These are phyloP conservation scores for Pseudogymnoascus sp. DNA, from an alignment of 2,329 filamentous ascomycete species.

Conservation along the genomic window DNA sequence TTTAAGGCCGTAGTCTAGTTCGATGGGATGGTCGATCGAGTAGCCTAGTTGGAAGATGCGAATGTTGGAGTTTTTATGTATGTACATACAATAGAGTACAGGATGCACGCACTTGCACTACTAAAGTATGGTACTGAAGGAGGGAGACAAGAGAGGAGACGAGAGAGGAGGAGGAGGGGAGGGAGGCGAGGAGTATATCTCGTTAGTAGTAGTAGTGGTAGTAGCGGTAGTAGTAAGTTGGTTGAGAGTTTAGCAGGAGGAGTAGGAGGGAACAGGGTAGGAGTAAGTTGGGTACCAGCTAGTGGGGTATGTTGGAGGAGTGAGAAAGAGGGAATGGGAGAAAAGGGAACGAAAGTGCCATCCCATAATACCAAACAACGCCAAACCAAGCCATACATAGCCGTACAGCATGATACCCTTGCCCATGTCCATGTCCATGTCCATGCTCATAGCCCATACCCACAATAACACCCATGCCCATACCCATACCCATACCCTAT, in stretches of 20 bases:
- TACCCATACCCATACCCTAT: neutral
- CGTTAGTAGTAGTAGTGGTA: neutral
- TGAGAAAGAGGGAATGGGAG: neutral
- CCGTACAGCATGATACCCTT: neutral
- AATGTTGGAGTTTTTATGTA: neutral
- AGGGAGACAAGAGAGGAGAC: neutral
- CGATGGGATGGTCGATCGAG: neutral
- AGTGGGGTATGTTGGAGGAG: neutral
- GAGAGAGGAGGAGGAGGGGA: neutral
- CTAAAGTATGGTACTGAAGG: neutral
- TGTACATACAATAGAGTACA: neutral
- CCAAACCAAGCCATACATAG: neutral
- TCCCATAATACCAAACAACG: neutral
- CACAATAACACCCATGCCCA: no score
- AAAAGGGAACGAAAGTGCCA: neutral
- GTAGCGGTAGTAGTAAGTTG: neutral
- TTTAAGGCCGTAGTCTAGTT: neutral
- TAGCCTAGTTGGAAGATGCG: neutral
- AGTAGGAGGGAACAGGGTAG: neutral
- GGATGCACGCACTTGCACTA: neutral
- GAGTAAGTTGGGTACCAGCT: neutral
- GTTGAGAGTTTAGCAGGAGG: neutral
- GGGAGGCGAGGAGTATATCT: neutral
- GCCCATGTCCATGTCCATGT: neutral
- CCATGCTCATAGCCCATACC: no score